Conservation (phyloP, 2,329 filamentous ascomycete genomes). For the Rugonectria rugulosa region DNA sequence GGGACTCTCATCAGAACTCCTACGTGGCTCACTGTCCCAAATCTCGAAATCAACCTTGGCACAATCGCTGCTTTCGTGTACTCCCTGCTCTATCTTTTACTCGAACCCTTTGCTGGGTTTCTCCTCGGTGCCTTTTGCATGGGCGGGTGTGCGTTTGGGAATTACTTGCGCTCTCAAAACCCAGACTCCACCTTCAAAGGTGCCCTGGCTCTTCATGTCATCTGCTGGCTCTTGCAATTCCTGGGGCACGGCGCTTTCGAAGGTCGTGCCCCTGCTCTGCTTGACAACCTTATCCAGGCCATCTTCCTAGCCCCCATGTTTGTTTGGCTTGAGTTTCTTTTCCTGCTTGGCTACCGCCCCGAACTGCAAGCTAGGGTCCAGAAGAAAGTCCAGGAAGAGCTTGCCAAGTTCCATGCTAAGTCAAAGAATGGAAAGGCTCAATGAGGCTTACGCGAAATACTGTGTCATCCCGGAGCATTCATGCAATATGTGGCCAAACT, state of each 20-base stretch:
- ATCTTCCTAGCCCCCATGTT: conserved; percentile 94
- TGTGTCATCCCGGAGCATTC: conserved; percentile 8
- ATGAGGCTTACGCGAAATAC: conserved; percentile 38
- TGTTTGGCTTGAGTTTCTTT: conserved; percentile 94
- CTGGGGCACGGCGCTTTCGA: conserved; percentile 91
- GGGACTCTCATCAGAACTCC: conserved; percentile 71
- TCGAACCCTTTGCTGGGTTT: conserved; percentile 91
- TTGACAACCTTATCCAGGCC: conserved; percentile 92
- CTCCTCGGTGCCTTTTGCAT: conserved; percentile 80
- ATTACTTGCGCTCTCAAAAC: conserved; percentile 72
- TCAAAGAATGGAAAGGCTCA: conserved; percentile 64
- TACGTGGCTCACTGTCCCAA: conserved; percentile 71
- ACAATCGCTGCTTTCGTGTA: conserved; percentile 74
- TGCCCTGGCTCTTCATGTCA: conserved; percentile 73
- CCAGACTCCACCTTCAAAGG: conserved; percentile 57
- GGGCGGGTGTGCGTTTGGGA: conserved; percentile 75
- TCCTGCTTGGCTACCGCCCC: conserved; percentile 87
- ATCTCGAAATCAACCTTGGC: conserved; percentile 71
- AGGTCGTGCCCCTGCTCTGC: conserved; percentile 82
- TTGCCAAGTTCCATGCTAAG: conserved; percentile 74
- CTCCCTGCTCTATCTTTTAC: conserved; percentile 82
- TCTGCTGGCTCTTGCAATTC: conserved; percentile 89
- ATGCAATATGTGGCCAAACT: conserved; percentile 1
- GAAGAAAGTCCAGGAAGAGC: conserved; percentile 76
- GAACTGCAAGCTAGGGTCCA: conserved; percentile 85